Conservation (phyloP, 805 yeast species). For the Pichia nanzhaoensis region DNA sequence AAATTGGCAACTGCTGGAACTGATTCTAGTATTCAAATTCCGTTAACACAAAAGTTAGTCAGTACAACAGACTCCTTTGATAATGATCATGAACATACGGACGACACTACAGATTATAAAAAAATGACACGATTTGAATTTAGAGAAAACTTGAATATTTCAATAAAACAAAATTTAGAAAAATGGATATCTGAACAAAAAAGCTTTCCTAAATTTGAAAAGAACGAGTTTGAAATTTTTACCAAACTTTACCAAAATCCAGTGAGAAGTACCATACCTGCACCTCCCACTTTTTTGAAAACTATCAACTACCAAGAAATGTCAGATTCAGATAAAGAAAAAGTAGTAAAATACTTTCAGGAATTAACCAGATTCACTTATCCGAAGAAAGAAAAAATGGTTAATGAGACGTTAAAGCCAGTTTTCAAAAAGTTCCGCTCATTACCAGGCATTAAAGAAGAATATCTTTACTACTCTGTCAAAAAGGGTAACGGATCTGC, state of each 20-base stretch:
- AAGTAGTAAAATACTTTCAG: background rate
- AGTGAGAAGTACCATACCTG: constrained; percentile 5
- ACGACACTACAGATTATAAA: background rate
- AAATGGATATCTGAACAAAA: constrained; percentile 4
- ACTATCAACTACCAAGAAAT: background rate
- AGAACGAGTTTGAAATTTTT: background rate
- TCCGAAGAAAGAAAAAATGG: background rate
- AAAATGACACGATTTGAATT: background rate
- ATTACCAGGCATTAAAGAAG: background rate
- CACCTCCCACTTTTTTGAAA: background rate
- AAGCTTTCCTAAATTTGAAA: background rate
- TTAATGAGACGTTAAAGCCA: background rate
- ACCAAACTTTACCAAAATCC: background rate
- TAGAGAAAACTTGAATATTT: background rate
- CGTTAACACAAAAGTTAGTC: background rate
- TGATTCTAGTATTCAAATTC: background rate
- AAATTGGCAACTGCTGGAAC: background rate
- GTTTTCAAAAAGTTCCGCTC: constrained; percentile 2
- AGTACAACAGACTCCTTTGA: background rate
- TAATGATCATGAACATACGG: background rate
- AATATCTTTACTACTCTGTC: background rate
- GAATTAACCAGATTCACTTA: constrained; percentile 8
- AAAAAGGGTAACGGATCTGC: background rate
- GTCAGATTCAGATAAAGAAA: background rate
- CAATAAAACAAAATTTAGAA: background rate